A percentile compares a stretch with the other conserved stretches of the same genome.
Evolutionary conservation across 1,139 yeast genomes (phyloP).

Genomic region (Saccharomyces hybrid): DNA sequence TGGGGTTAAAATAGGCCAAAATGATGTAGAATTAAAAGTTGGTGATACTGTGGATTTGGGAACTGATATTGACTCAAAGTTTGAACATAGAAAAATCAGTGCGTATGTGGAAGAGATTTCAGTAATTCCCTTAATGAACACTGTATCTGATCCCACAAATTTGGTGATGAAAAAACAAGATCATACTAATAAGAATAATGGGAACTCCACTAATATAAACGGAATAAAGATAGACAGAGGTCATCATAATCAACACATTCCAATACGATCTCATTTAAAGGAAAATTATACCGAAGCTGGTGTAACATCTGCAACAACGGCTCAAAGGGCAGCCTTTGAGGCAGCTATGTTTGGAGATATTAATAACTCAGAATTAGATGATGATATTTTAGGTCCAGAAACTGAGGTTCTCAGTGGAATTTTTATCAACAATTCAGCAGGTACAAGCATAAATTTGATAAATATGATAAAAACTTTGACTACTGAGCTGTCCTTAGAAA

Average conservation of each 20-base stretch:
- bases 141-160: neutral
- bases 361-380: conserved; percentile 51
- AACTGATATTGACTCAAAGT: conserved; percentile 77
- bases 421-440: conserved; percentile 54
- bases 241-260: neutral
- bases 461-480: conserved; percentile 40
- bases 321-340: conserved; percentile 45
- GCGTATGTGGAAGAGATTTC: conserved; percentile 70
- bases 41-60: conserved; percentile 86
- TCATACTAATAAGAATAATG: conserved; percentile 6
- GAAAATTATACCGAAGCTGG: conserved; percentile 12
- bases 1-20: conserved; percentile 58
- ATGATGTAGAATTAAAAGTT: conserved; percentile 47
- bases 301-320: conserved; percentile 18
- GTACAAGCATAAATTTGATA: conserved; percentile 48
- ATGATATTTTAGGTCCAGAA: conserved; percentile 48
- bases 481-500: conserved; percentile 41
- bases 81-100: conserved; percentile 76
- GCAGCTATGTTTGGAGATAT: conserved; percentile 77
- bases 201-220: conserved; percentile 1
- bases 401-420: conserved; percentile 53
- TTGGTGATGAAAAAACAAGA: conserved; percentile 4
- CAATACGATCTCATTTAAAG: neutral
- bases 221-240: conserved; percentile 3
- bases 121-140: conserved; percentile 41